Base-by-base conservation (phyloP, 345 rosid genomes). In the Salix caprea region DNA sequence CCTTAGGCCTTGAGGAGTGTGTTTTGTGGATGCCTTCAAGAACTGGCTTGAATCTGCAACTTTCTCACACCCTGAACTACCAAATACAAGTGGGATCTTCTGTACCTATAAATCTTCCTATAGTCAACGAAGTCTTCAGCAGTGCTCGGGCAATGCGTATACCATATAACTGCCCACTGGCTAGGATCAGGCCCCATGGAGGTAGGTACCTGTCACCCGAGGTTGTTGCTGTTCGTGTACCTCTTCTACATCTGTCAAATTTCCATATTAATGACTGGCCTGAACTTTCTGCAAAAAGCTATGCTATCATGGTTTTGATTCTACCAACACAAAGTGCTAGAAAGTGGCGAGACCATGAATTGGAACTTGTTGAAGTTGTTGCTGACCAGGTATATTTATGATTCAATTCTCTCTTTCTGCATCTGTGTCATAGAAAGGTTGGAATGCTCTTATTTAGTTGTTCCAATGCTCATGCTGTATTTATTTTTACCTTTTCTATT, bases 11-110 rank as follows among this genome's bases (percentile, higher is more conserved):
- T 10, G 97, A 94, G 82, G 98, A 92, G 82, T 94, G 98, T 75
- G 98, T 91, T 2, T 72, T 94, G 81, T 94, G 98, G 98, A 94
- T 94, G 97, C 98, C 98, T 21, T 88, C 97, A 5, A 89, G 85
- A 71, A 84, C 83, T 46, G 94, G 93, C 74, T 60, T 74, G 36
- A 82, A 77, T 76, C 82, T 94, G 77, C 97, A 88, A 76, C 92
- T 91, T 76, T 92, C 97, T 70, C 94, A 90, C 79, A 86, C 97
- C 76, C 74, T 93, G 58, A 83, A 87, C 82, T 85, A 91, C 73
- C 90, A 85, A 66, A 76, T 81, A 68, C 93, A 90, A 72, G 89
- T 90, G 36, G 97, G 91, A 73, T 86, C 88, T 73, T 79, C 85
- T 26, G 88, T 95, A 71, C 87, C 93, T 0, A 90, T 85, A 71